Evolutionary conservation across 495 filamentous ascomycete species (phyloP), one percentile per base, ranked within the genome.

Genomic region (Hypoxylon cercidicola): DNA sequence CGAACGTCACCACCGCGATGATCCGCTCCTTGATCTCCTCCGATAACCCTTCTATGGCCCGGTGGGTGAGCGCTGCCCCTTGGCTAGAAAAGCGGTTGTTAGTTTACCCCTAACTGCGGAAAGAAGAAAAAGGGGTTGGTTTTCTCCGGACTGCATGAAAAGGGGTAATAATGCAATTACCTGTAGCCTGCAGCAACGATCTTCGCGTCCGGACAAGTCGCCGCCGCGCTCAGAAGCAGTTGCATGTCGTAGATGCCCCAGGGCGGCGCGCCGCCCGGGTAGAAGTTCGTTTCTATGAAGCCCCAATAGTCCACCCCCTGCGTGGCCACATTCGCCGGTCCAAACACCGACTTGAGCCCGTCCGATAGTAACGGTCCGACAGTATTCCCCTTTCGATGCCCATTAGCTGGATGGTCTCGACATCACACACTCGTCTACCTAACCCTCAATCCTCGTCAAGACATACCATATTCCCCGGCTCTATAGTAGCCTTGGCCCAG

Each of bases 1-100:
- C 83, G 49, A 83, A 84, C 0, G 81, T 75, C 18, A 81, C 77
- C 19, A 85, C 80, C n/a, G 75, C 80, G 13, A 77, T 76, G 60
- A 84, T 82, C 55, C 74, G 75, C 21, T 74, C 68, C 64, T 79
- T 74, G 20, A 78, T 74, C 32, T 60, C 62, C 1, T 72, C 60
- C n/a, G 72, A 65, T 0, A 84, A 70, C 0, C 66, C 59, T 46
- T 78, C 73, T 55, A 83, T 76, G 0, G 82, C 78, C 18, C 74
- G 77, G 54, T 84, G 79, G 50, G 77, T 78, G 37, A 85, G 74
- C 16, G 82, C 81, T 7, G 81, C 81, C 30, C 83, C 83, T 74
- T 84, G 82, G 53, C 79, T 82, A 47, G 21, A 6, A 21, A 3
- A 41, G 39, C 19, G 46, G 65, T 45, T 37, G 46, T 69, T 39